Base-by-base conservation (phyloP, 164 flowering plant genomes). In the Vitis vinifera region DNA sequence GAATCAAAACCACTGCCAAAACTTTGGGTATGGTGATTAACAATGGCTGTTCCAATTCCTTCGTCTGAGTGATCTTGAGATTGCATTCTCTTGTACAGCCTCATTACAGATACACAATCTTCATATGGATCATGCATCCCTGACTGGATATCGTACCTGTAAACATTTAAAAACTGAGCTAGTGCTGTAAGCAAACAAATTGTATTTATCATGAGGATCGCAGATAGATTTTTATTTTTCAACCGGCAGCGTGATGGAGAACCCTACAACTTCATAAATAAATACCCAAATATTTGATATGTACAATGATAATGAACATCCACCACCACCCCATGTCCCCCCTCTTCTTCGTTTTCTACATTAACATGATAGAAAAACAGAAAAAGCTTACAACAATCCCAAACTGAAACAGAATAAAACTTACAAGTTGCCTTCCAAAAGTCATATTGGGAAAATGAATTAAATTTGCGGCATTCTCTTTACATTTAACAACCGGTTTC, bases 51-150 rank as follows among this genome's bases (percentile, higher is more conserved):
- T 14, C 31, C 60, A 47, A 8, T 16, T 16, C 50, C 71, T 51
- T 74, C 78, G 2, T 51, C 50, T 2, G 47, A 81, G 81, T 91
- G 94, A 51, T 68, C 80, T 65, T 74, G 86, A 11, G 68, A 61
- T 47, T 91, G 83, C 80, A 92, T 77, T 70, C 87, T 84, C 75
- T 83, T 90, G 78, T 88, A 90, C 17, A 92, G 78, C 77, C 93
- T 79, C 93, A 91, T 84, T 11, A 69, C 89, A 23, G 97, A 87
- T 3, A 86, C 86, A 75, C 82, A 80, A 71, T 90, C 92, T 65
- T 86, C 88, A 62, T 81, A 90, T 4, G 92, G 91, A 66, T 88
- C 85, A 69, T 90, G 93, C 7, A 65, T 31, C 12, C 89, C 92
- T 3, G 79, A 55, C 76, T 89, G 94, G 70, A 92, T 90, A 51